Percentiles rank a stretch among this genome's conserved stretches.
These are phyloP conservation scores for Serendipita vermifera DNA, from an alignment of 768 basidiomycete species.

Conservation along the genomic window DNA sequence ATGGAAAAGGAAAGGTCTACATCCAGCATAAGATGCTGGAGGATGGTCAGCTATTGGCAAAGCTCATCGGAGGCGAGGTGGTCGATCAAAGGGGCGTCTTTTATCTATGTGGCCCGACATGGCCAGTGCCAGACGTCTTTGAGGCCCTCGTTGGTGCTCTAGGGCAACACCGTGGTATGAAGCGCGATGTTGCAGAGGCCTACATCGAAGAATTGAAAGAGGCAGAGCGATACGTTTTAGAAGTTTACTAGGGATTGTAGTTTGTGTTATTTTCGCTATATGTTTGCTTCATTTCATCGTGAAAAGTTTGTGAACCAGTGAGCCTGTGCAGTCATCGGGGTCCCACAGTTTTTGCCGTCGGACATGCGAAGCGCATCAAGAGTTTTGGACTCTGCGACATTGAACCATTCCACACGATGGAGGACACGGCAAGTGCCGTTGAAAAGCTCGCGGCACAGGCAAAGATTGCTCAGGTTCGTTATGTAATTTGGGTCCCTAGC, in stretches of 20 bases:
- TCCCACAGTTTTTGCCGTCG: too few relatives aligned
- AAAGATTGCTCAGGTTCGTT: too few relatives aligned
- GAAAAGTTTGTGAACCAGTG: too few relatives aligned
- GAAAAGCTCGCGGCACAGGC: too few relatives aligned
- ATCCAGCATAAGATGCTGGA: conserved; percentile 98
- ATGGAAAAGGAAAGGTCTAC: conserved; percentile 85
- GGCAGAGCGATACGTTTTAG: conserved; percentile 93
- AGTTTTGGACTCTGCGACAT: too few relatives aligned
- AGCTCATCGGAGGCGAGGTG: conserved; percentile 52
- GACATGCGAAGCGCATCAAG: too few relatives aligned
- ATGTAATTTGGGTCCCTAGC: too few relatives aligned
- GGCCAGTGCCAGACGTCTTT: conserved; percentile 99
- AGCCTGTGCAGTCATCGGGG: too few relatives aligned
- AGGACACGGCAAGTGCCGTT: too few relatives aligned
- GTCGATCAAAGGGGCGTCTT: conserved; percentile 49
- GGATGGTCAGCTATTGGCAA: conserved; percentile 63
- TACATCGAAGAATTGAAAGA: conserved; percentile 87
- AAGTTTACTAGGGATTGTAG: conserved; percentile 42
- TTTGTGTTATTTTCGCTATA: neutral
- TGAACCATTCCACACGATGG: too few relatives aligned
- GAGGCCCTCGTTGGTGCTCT: conserved; percentile 80
- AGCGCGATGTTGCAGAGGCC: conserved; percentile 52
- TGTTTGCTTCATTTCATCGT: neutral
- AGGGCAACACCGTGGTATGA: conserved; percentile 53
- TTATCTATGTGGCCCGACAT: conserved; percentile 95